Conservation (phyloP, 495 filamentous ascomycete genomes). For the Xylaria palmicola region DNA sequence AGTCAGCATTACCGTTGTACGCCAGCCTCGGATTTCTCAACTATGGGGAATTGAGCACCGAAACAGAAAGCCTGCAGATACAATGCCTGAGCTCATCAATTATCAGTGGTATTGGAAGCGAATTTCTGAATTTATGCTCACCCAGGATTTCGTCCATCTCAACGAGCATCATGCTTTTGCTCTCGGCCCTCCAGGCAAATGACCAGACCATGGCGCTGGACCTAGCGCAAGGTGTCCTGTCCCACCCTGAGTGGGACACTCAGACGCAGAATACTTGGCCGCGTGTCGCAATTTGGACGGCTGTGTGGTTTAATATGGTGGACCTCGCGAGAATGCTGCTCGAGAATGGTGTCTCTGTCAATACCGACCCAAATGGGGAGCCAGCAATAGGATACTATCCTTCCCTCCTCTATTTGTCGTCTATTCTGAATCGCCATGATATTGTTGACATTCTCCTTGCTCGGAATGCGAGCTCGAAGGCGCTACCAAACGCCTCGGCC, state of each 20-base stretch:
- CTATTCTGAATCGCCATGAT: not conserved
- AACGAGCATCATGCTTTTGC: not conserved
- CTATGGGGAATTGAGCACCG: not conserved
- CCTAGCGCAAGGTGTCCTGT: not conserved
- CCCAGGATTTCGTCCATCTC: too few relatives aligned
- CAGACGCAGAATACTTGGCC: not conserved
- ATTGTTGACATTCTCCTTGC: not conserved
- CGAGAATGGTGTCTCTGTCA: not conserved
- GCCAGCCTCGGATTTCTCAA: not conserved
- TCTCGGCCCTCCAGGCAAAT: not conserved
- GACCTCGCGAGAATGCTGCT: not conserved
- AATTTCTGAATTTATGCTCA: too few relatives aligned
- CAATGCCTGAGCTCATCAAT: not conserved
- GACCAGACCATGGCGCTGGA: not conserved
- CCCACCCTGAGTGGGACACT: not conserved
- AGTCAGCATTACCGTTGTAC: not conserved
- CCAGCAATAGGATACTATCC: not conserved
- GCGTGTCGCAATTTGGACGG: not conserved
- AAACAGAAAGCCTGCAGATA: not conserved
- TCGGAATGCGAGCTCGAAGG: not conserved
- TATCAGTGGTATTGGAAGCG: not conserved
- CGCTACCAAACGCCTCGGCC: not conserved
- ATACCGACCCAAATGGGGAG: not conserved
- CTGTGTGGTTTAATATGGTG: not conserved
- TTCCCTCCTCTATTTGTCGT: not conserved